Conservation (phyloP, 2,329 filamentous ascomycete genomes). For the Alternaria panax region DNA sequence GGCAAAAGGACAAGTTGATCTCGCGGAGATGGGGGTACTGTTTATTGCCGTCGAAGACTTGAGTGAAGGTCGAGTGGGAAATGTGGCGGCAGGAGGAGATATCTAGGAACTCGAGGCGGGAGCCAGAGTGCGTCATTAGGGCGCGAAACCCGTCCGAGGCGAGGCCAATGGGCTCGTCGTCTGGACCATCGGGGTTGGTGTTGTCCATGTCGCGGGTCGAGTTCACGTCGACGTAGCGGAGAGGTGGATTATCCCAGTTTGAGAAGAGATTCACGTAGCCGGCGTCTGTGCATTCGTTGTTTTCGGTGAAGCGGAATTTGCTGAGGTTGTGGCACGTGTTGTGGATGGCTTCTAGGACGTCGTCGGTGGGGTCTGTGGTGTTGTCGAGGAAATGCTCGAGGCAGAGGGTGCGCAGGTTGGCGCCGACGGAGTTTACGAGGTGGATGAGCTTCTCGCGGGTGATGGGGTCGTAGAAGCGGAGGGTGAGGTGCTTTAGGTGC, state of each 20-base stretch:
- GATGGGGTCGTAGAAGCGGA: conserved; percentile 69
- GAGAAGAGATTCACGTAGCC: conserved; percentile 77
- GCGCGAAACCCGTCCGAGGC: conserved; percentile 78
- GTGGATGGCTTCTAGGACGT: conserved; percentile 74
- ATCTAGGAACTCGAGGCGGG: conserved; percentile 70
- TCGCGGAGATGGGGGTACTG: conserved; percentile 72
- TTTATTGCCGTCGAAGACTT: conserved; percentile 69
- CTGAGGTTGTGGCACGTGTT: conserved; percentile 69
- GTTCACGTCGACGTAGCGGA: conserved; percentile 76
- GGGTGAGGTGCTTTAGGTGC: conserved; percentile 75
- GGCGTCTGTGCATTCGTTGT: conserved; percentile 75
- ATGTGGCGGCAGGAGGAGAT: conserved; percentile 89
- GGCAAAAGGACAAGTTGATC: conserved; percentile 80
- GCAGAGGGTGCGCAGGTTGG: conserved; percentile 76
- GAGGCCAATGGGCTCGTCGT: conserved; percentile 70
- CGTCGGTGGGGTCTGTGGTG: conserved; percentile 63
- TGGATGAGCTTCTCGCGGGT: conserved; percentile 65
- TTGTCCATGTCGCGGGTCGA: conserved; percentile 81
- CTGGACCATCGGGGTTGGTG: conserved; percentile 67
- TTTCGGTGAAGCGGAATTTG: conserved; percentile 85
- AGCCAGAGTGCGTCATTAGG: conserved; percentile 83
- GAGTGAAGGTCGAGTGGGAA: conserved; percentile 72
- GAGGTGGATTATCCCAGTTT: conserved; percentile 75
- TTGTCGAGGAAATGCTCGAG: conserved; percentile 71
- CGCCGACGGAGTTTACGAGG: conserved; percentile 69